Evolutionary conservation across 306 rosid species (phyloP).

Genomic region (Sophora flavescens): DNA sequence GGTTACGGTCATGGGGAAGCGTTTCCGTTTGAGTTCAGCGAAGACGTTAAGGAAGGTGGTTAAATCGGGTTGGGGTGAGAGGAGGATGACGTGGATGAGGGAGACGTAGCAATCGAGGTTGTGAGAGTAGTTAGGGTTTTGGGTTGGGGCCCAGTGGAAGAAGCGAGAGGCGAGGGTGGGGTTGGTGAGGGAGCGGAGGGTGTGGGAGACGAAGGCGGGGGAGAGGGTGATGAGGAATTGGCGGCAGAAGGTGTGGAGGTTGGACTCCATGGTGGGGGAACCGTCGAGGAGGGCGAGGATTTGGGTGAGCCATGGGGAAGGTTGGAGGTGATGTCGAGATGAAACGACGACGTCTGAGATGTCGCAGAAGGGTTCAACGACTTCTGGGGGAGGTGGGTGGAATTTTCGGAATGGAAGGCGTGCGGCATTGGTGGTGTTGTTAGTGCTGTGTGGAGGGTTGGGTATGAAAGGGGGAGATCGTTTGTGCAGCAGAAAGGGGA

Average conservation of each 20-base stretch:
- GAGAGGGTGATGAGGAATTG: constrained; percentile 70
- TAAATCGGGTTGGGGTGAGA: too few relatives aligned
- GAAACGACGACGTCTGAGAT: constrained; percentile 77
- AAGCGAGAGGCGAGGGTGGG: constrained; percentile 63
- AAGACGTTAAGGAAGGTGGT: not conserved
- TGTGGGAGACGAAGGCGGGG: constrained; percentile 71
- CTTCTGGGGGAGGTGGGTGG: constrained; percentile 74
- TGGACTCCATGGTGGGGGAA: constrained; percentile 72
- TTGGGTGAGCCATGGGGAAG: constrained; percentile 81
- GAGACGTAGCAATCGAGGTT: constrained; percentile 74
- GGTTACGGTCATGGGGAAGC: constrained; percentile 58
- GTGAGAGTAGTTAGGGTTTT: constrained; percentile 59
- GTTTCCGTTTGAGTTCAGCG: constrained; percentile 47
- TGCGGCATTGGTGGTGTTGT: constrained; percentile 37
- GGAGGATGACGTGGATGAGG: constrained; percentile 48
- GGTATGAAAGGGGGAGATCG: too few relatives aligned
- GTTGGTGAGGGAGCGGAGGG: constrained; percentile 53
- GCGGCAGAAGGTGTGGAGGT: constrained; percentile 63
- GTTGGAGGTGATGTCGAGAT: constrained; percentile 48
- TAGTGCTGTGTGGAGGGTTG: not conserved
- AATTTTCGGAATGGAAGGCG: constrained; percentile 35
- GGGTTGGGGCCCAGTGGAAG: constrained; percentile 74
- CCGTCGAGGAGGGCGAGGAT: constrained; percentile 70
- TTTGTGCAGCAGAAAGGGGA: constrained; percentile 34
- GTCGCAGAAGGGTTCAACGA: constrained; percentile 77